A percentile compares a stretch with the other conserved stretches of the same genome.
Conservation (phyloP, 768 basidiomycete species). For the Hygrophorus russula region DNA sequence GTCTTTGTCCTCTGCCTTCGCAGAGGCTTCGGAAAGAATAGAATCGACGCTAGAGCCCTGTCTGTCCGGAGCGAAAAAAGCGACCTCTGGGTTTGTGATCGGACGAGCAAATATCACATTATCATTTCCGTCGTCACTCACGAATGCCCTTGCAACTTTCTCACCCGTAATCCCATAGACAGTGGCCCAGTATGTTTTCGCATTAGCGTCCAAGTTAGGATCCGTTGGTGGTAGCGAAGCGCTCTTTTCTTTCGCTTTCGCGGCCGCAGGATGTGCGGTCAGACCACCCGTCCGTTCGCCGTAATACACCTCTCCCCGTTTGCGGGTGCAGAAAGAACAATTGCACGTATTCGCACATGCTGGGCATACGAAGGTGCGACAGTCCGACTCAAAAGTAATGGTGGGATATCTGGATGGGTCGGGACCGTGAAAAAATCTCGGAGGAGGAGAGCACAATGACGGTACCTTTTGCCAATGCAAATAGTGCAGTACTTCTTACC, state of each 20-base stretch:
- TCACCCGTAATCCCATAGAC: slow-evolving; percentile 3
- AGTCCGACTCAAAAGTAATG: neutral
- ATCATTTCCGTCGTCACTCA: neutral
- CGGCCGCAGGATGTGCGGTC: neutral
- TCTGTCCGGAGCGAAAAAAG: too few relatives aligned
- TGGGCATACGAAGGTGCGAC: slow-evolving; percentile 2
- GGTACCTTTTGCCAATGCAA: slow-evolving; percentile 3
- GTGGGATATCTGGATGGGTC: neutral
- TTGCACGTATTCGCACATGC: slow-evolving; percentile 1
- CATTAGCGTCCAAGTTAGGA: neutral
- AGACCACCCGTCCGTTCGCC: neutral
- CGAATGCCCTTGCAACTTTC: neutral
- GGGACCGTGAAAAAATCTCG: neutral
- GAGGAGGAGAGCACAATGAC: neutral
- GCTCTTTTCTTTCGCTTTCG: neutral
- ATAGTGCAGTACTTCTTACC: neutral
- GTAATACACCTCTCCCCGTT: slow-evolving; percentile 4
- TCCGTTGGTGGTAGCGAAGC: neutral
- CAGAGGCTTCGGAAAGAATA: too few relatives aligned
- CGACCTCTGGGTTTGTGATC: neutral
- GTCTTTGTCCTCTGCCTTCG: too few relatives aligned
- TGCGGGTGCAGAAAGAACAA: slow-evolving; percentile 2
- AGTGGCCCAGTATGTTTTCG: slow-evolving; percentile 3
- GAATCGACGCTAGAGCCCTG: too few relatives aligned
- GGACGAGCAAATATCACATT: neutral